Evolutionary conservation across 306 rosid species (phyloP).

Genomic region (Rosa persica): DNA sequence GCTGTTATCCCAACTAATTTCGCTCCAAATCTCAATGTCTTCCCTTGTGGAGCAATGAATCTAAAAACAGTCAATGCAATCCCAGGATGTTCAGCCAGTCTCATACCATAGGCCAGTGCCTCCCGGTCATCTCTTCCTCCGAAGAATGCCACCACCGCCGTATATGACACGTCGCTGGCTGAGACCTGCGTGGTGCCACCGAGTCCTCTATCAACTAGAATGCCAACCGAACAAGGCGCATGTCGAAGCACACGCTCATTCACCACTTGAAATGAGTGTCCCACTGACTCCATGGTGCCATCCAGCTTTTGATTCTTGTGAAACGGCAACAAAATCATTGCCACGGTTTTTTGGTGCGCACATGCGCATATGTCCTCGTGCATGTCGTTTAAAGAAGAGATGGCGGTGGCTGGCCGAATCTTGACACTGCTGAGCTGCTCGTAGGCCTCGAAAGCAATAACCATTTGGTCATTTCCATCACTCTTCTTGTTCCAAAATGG

Average conservation of each 20-base stretch:
- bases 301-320: slow-evolving; percentile 63
- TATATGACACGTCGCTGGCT: slow-evolving; percentile 53
- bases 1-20: slow-evolving; percentile 35
- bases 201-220: slow-evolving; percentile 61
- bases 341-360: slow-evolving; percentile 58
- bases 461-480: slow-evolving; percentile 42
- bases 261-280: slow-evolving; percentile 34
- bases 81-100: slow-evolving; percentile 74
- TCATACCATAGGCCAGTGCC: slow-evolving; percentile 62
- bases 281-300: slow-evolving; percentile 61
- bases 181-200: slow-evolving; percentile 72
- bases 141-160: slow-evolving; percentile 42
- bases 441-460: slow-evolving; percentile 66
- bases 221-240: slow-evolving; percentile 70
- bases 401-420: slow-evolving; percentile 69
- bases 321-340: slow-evolving; percentile 59
- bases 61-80: slow-evolving; percentile 39
- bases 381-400: slow-evolving; percentile 50
- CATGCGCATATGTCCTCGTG: slow-evolving; percentile 68
- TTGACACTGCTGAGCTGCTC: slow-evolving; percentile 50
- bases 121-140: slow-evolving; percentile 71
- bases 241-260: slow-evolving; percentile 56
- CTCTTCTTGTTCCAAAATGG: slow-evolving; percentile 68
- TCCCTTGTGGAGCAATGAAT: slow-evolving; percentile 32
- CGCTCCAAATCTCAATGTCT: slow-evolving; percentile 42